Evolutionary conservation across 805 yeast genomes (phyloP).

Genomic region (Citeromyces nyonsensis): DNA sequence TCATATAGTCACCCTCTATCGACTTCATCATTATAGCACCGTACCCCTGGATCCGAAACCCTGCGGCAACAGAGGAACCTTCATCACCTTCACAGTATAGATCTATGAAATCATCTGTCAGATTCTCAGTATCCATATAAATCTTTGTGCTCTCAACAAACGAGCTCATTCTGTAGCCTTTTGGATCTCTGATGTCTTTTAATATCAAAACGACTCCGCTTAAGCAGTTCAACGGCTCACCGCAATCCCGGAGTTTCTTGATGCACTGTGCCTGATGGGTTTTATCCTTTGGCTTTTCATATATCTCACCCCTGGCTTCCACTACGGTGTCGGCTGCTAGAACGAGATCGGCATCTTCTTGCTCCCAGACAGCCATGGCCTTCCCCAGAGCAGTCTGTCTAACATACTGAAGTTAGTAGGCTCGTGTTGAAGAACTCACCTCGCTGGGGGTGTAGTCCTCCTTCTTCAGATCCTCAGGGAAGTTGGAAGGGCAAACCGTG

Average conservation of each 20-base stretch:
- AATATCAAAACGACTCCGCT: slow-evolving; percentile 33
- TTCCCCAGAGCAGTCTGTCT: slow-evolving; percentile 54
- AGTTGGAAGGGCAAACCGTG: slow-evolving; percentile 43
- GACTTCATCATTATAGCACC: slow-evolving; percentile 51
- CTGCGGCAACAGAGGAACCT: slow-evolving; percentile 81
- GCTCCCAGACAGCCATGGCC: slow-evolving; percentile 41
- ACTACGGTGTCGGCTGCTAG: slow-evolving; percentile 73
- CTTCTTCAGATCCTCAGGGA: slow-evolving; percentile 66
- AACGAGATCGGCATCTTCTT: slow-evolving; percentile 10
- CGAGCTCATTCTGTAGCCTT: slow-evolving; percentile 6
- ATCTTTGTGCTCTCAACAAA: slow-evolving; percentile 11
- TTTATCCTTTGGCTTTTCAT: slow-evolving; percentile 66
- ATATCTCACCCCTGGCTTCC: slow-evolving; percentile 38
- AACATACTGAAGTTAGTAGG: slow-evolving; percentile 32
- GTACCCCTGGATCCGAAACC: slow-evolving; percentile 67
- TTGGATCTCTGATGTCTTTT: slow-evolving; percentile 2
- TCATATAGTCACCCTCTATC: slow-evolving; percentile 70
- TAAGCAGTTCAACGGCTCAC: slow-evolving; percentile 27
- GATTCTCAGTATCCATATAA: slow-evolving; percentile 21
- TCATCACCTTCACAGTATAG: slow-evolving; percentile 58
- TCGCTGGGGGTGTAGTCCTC: slow-evolving; percentile 24
- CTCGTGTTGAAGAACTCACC: slow-evolving; percentile 8
- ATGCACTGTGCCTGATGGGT: slow-evolving; percentile 34
- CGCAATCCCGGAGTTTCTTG: slow-evolving; percentile 25
- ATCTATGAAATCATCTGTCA: slow-evolving; percentile 39